Percentiles rank a stretch among this genome's conserved stretches.
These are phyloP conservation scores for Hypoxylon sp. DNA, from an alignment of 2,329 filamentous ascomycete species.

Conservation along the genomic window DNA sequence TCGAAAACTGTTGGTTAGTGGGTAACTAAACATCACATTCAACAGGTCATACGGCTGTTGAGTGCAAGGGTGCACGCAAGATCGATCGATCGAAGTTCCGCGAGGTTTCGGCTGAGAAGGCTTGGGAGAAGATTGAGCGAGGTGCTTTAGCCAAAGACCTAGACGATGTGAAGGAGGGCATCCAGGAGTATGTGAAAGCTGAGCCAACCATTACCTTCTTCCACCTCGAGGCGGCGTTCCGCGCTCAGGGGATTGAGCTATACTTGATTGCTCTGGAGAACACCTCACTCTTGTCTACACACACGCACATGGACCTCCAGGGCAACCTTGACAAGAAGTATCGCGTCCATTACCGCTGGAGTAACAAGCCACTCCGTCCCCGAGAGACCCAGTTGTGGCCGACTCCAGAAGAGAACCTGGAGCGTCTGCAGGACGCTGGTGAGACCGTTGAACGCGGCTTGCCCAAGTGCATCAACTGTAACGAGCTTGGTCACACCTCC, in stretches of 20 bases:
- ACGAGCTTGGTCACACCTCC: constrained; percentile 73
- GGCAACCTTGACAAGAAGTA: constrained; percentile 77
- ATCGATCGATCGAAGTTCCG: constrained; percentile 68
- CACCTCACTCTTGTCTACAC: constrained; percentile 66
- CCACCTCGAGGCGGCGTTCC: constrained; percentile 74
- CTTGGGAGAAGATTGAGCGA: constrained; percentile 69
- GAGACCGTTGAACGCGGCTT: constrained; percentile 72
- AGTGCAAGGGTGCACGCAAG: constrained; percentile 73
- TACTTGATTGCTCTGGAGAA: constrained; percentile 76
- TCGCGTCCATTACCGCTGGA: constrained; percentile 74
- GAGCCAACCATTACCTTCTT: constrained; percentile 70
- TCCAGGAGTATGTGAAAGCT: constrained; percentile 74
- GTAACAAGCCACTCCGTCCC: constrained; percentile 69
- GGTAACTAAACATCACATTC: constrained; percentile 13
- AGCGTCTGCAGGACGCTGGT: constrained; percentile 76
- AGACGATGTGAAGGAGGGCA: constrained; percentile 73
- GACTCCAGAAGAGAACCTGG: constrained; percentile 70
- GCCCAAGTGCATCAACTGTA: constrained; percentile 75
- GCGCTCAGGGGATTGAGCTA: constrained; percentile 66
- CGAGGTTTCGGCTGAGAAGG: constrained; percentile 66
- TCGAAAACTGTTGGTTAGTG: background rate
- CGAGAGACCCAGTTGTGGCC: constrained; percentile 75
- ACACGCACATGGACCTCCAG: constrained; percentile 81
- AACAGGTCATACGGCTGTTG: constrained; percentile 68
- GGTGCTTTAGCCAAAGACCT: constrained; percentile 70